Base-by-base conservation (phyloP, 805 yeast species). In the Grigorovia transvaalensis region DNA sequence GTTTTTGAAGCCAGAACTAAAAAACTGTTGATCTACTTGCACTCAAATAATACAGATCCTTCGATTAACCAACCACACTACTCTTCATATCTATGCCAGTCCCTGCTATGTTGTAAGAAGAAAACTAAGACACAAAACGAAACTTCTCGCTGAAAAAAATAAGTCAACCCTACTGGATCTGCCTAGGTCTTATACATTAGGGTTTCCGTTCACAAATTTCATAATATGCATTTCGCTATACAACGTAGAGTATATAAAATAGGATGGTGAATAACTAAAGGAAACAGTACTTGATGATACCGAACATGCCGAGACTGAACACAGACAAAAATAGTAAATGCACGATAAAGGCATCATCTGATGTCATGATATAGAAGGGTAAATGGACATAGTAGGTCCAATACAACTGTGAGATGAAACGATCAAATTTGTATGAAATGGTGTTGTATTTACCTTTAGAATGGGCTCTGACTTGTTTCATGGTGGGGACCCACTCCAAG, bases 351-450 rank as follows among this genome's bases (percentile, higher is more conserved):
- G 77, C 74, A 50, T 74, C 77, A 46, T 66, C 68, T 2, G 67
- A 56, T 23, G 74, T 71, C 75, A 74, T 71, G 50, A 74, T 52
- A 52, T 73, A 73, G 56, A 68, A 73, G 17, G 77, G 77, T 47
- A 73, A 56, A 56, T 74, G 76, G 27, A 73, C 66, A 50, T 73
- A 73, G 54, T 74, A 74, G 48, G 67, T 71, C 77, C 77, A 74
- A 54, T 71, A 73, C 18, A 72, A 53, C 43, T 61, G 63, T 44
- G 33, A 44, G 12, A 49, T 35, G 11, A 33, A 30, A 15, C 44
- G 15, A 44, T 59, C 66, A 41, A 66, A 50, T 53, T 56, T 62
- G 33, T 65, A 63, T 13, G 48, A 19, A n/a, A 54, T 50, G 17
- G 56, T 51, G 20, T 54, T 56, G 20, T 50, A 46, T 27, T 53